Evolutionary conservation across 805 yeast genomes (phyloP).

Genomic region (Yamadazyma paraphyllophila): DNA sequence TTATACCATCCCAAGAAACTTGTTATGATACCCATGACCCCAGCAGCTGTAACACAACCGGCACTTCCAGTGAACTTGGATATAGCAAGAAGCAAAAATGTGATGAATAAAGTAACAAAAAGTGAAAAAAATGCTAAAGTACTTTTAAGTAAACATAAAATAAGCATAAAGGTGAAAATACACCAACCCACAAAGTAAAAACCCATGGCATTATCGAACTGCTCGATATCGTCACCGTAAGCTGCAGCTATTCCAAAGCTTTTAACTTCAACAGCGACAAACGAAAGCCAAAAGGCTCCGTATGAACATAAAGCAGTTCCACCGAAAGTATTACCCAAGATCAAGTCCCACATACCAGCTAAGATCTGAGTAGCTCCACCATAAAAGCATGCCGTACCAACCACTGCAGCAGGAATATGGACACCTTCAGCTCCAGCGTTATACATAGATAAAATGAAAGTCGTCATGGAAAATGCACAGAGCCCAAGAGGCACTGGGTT

Average conservation of each 20-base stretch:
- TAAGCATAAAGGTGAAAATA: constrained; percentile 54
- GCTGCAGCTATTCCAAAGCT: constrained; percentile 61
- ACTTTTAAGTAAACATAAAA: constrained; percentile 57
- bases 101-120: constrained; percentile 51
- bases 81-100: constrained; percentile 54
- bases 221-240: constrained; percentile 36
- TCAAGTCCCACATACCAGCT: constrained; percentile 68
- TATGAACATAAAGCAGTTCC: constrained; percentile 60
- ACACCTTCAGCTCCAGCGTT: constrained; percentile 57
- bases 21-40: constrained; percentile 56
- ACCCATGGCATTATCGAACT: constrained; percentile 51
- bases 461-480: constrained; percentile 59
- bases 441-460: constrained; percentile 56
- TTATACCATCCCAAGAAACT: constrained; percentile 61
- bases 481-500: constrained; percentile 69
- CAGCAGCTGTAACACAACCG: constrained; percentile 54
- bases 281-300: constrained; percentile 73
- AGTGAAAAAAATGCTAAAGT: constrained; percentile 61
- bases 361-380: constrained; percentile 61
- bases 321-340: constrained; percentile 64
- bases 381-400: constrained; percentile 58
- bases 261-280: constrained; percentile 55
- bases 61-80: constrained; percentile 48
- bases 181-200: constrained; percentile 63
- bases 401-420: constrained; percentile 49